Conservation (phyloP, 768 basidiomycete species). For the Termitomyces heimii region DNA sequence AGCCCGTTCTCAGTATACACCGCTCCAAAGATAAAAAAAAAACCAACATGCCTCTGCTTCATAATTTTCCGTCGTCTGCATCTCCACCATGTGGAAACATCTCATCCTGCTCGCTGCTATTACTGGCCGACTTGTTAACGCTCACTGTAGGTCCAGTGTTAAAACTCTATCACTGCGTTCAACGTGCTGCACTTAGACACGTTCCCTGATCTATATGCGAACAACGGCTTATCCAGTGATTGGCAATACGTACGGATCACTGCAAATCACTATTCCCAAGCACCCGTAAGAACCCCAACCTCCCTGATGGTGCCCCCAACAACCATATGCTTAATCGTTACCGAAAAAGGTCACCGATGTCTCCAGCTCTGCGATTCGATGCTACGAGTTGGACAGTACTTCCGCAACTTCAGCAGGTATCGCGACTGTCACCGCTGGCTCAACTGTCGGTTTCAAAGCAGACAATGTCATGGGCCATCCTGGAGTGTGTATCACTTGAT, state of each 20-base stretch:
- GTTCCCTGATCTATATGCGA: conserved; percentile 23
- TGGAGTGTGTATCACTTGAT: conserved; percentile 16
- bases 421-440: conserved; percentile 25
- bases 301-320: neutral
- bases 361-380: conserved; percentile 27
- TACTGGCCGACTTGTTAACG: neutral
- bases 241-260: conserved; percentile 32
- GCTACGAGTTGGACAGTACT: conserved; percentile 26
- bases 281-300: conserved; percentile 19
- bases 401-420: conserved; percentile 21
- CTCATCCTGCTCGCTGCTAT: neutral
- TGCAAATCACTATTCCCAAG: conserved; percentile 26
- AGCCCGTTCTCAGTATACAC: neutral
- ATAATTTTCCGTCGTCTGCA: neutral
- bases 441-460: conserved; percentile 25
- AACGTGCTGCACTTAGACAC: conserved; percentile 15
- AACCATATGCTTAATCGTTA: neutral
- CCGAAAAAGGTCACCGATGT: conserved; percentile 26
- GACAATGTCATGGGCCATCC: conserved; percentile 29
- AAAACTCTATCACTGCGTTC: neutral
- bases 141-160: conserved; percentile 3
- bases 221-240: conserved; percentile 20
- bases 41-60: neutral
- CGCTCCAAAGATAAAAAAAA: neutral
- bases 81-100: neutral